Base-by-base conservation (phyloP, 2,329 filamentous ascomycete genomes). In the Aspergillus costaricaensis region DNA sequence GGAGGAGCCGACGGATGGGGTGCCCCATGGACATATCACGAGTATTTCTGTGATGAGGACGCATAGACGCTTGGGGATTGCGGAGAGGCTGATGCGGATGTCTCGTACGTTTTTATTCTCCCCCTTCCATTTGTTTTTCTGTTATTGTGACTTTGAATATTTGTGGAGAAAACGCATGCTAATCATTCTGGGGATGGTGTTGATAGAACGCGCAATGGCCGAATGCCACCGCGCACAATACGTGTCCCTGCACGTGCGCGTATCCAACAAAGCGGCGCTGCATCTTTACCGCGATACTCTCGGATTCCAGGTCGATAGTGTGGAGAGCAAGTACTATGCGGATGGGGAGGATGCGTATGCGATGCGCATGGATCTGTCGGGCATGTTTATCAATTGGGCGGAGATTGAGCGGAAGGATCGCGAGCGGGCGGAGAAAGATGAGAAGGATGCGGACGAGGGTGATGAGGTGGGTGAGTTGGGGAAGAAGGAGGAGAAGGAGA, bases 71-170 rank as follows among this genome's bases (percentile, higher is more conserved):
- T 78, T 99, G 61, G 95, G 95, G 0, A 91, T 99, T 67, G 95
- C 95, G 7, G 95, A 99, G 84, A 96, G 96, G 82, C 81, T 99
- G 68, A 99, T 99, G 95, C 84, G 93, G 55, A 95, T 98, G 82
- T 92, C 90, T 70, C 94, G 92, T 96, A 84, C 57, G 91, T 70
- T 62, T 23, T 51, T 48, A 50, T 50, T 25, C 47, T 49, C 38
- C 7, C n/a, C 49, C 47, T 23, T 21, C 21, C 21, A 21, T 21
- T 21, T 21, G 2, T 21, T 3, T 21, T 3, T 21, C 21, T 21
- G 21, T 21, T 21, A 21, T 21, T 21, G 21, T 21, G 21, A 21
- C 21, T 21, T 21, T 21, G 23, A 23, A 23, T 23, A 5, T n/a
- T 30, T 32, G 25, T 41, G 36, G 53, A 30, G 2, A 27, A 9